phyloP scores from a whole-genome alignment of 2,329 filamentous ascomycete species.

The Cladophialophora exuberans region DNA sequence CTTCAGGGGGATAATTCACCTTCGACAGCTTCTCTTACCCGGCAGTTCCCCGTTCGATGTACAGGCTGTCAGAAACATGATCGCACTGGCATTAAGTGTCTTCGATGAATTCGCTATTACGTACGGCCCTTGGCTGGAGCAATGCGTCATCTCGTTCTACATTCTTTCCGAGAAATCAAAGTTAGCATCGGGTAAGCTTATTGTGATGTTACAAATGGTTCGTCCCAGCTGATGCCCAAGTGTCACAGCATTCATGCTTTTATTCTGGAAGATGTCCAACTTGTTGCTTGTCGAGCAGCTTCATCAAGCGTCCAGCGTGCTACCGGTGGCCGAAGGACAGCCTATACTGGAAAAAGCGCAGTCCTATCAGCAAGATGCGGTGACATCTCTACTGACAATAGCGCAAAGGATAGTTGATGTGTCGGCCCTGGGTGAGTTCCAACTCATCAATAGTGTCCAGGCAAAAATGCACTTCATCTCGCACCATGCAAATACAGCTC shows the following conservation, averaged over 20 bases:
- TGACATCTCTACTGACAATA: constrained; percentile 16
- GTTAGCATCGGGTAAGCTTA: constrained; percentile 16
- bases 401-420: constrained; percentile 22
- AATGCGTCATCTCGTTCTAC: constrained; percentile 23
- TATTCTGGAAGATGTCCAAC: constrained; percentile 16
- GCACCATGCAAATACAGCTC: constrained; percentile 21
- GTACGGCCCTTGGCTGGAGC: constrained; percentile 21
- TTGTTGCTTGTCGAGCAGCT: constrained; percentile 20
- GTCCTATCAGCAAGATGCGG: constrained; percentile 9
- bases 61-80: neutral
- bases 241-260: constrained; percentile 15
- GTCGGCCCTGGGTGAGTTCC: constrained; percentile 17
- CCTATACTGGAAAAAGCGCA: constrained; percentile 10
- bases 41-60: neutral
- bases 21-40: constrained; percentile 6
- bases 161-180: constrained; percentile 22
- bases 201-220: neutral
- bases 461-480: constrained; percentile 22
- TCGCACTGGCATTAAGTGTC: neutral
- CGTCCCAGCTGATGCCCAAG: neutral
- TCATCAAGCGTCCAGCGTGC: constrained; percentile 9
- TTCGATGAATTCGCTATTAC: constrained; percentile 13
- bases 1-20: constrained; percentile 12
- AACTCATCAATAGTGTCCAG: constrained; percentile 23
- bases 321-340: neutral